Base-by-base conservation (phyloP, 345 rosid genomes). In the Kandelia obovata region DNA sequence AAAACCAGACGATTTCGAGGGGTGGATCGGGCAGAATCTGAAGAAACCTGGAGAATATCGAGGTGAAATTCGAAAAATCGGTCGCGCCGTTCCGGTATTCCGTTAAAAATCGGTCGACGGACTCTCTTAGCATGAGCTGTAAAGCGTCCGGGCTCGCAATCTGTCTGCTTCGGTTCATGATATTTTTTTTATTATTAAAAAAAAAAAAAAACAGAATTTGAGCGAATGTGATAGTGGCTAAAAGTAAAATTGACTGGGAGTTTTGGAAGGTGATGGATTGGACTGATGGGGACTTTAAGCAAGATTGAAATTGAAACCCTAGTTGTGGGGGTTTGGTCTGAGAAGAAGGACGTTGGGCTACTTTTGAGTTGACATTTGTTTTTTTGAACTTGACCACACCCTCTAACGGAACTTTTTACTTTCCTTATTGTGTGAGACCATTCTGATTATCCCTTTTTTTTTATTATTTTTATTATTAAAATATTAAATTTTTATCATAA, bases 1-100 rank as follows among this genome's bases (percentile, higher is more conserved):
- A 86, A 75, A 92, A 88, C 96, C 92, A 92, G 32, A 84, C 64
- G 69, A 84, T 62, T 23, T 92, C 91, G 27, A 92, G 86, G 0
- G 89, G 88, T 5, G 95, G 91, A 49, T 86, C 74, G 51, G 87
- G 86, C 2, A 75, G 32, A 61, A 61, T 75, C 16, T 81, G 78
- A 21, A 90, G 85, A 28, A 86, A 27, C 27, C 92, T 89, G 68
- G 82, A 83, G 79, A 90, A 90, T 53, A 92, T 84, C 5, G 86
- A 65, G 73, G 81, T 66, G 80, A 87, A 83, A 76, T 80, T 76
- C 66, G 92, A 76, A 83, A 92, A 90, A 82, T 87, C 84, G 8
- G 84, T 69, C 15, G 75, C 73, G 31, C 92, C 92, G 49, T 56
- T 62, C 0, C 77, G 71, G 77, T 79, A 75, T 28, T 88, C 87